phyloP scores from a whole-genome alignment of 352 stramenopile species.

The Elongisporangium prolatum region DNA sequence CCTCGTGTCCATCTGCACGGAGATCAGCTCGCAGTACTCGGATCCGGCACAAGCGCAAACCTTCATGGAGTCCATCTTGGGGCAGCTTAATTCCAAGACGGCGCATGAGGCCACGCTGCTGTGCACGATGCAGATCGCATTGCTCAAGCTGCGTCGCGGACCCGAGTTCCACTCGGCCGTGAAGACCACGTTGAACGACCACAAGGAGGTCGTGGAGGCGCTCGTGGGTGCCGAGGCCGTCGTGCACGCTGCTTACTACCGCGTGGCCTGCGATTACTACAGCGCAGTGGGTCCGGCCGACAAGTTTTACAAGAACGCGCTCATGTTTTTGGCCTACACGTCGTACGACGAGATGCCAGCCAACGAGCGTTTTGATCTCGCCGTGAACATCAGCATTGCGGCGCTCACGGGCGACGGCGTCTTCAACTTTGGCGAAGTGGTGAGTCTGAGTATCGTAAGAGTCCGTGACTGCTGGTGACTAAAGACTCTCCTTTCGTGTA shows the following conservation, averaged over 20 bases:
- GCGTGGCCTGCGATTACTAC: conserved; percentile 92
- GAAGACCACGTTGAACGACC: conserved; percentile 65
- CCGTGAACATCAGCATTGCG: conserved; percentile 94
- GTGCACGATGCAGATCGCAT: conserved; percentile 73
- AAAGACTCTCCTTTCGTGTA: conserved; percentile 16
- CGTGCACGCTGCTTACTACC: conserved; percentile 93
- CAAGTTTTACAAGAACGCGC: conserved; percentile 95
- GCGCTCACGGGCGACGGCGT: conserved; percentile 96
- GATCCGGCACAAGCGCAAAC: conserved; percentile 60
- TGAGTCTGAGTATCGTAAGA: conserved; percentile 39
- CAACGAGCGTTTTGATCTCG: conserved; percentile 82
- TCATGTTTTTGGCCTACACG: conserved; percentile 97
- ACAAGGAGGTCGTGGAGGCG: conserved; percentile 72
- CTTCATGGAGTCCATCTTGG: conserved; percentile 64
- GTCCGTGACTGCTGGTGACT: background rate
- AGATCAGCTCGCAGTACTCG: conserved; percentile 78
- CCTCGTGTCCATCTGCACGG: conserved; percentile 89
- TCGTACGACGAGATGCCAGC: conserved; percentile 86
- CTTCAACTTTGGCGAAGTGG: conserved; percentile 98
- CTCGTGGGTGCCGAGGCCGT: conserved; percentile 86
- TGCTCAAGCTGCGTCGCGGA: conserved; percentile 65
- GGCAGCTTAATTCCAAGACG: conserved; percentile 55
- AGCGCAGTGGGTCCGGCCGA: conserved; percentile 87
- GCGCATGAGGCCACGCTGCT: conserved; percentile 64
- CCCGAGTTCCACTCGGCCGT: conserved; percentile 48